These are phyloP conservation scores for apple (Malus domestica) DNA, from an alignment of 306 rosid species.

Conservation along the genomic window DNA sequence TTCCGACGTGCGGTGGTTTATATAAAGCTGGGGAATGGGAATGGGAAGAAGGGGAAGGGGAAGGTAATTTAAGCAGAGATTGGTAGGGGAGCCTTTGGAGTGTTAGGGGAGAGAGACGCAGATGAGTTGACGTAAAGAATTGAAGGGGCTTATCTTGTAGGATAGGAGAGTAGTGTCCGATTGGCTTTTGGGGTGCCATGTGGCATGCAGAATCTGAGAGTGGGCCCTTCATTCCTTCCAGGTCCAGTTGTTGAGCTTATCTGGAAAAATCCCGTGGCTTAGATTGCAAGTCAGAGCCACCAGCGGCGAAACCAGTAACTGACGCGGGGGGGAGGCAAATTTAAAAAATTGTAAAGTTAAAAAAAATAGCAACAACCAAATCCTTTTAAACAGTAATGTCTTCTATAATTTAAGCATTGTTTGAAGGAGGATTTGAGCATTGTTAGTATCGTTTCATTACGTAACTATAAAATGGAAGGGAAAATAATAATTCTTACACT, in stretches of 20 bases:
- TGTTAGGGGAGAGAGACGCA: conserved; percentile 2
- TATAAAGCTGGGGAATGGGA: background rate
- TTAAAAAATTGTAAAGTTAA: too few species aligned
- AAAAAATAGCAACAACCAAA: too few species aligned
- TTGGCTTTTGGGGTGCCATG: conserved; percentile 45
- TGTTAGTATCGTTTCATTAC: too few species aligned
- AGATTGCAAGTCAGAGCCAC: background rate
- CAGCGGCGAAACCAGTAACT: too few species aligned
- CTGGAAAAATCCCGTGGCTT: conserved; percentile 40
- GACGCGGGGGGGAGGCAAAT: too few species aligned
- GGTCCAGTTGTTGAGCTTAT: conserved; percentile 22
- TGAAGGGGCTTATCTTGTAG: conserved; percentile 40
- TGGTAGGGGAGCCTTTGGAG: background rate
- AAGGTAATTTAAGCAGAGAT: too few species aligned
- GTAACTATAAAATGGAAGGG: too few species aligned
- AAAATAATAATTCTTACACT: too few species aligned
- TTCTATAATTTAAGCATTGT: too few species aligned
- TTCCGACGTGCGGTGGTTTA: background rate
- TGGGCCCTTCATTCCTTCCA: conserved; percentile 4
- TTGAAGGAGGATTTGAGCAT: too few species aligned
- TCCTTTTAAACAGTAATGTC: too few species aligned
- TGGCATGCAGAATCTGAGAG: conserved; percentile 43
- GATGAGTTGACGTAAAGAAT: conserved; percentile 14
- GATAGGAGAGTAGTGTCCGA: conserved; percentile 35
- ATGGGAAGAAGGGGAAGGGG: too few species aligned